Conservation (phyloP, 768 basidiomycete species). For the Boletus reticuloceps region DNA sequence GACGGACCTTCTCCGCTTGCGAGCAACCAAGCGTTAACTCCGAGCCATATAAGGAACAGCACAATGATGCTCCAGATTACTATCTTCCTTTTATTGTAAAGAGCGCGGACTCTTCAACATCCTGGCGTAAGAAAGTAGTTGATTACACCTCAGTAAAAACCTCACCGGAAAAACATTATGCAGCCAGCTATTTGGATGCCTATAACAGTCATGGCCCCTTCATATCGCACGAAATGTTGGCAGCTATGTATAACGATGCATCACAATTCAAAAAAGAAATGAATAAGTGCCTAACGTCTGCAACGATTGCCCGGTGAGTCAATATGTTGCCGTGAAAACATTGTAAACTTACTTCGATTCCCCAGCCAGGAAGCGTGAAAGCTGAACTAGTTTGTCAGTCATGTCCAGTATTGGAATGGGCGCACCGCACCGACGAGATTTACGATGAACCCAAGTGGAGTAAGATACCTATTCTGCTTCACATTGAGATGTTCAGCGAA, state of each 20-base stretch:
- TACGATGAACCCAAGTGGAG: slow-evolving; percentile 59
- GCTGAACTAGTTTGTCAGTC: slow-evolving; percentile 8
- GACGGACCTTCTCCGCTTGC: slow-evolving; percentile 46
- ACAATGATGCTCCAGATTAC: slow-evolving; percentile 9
- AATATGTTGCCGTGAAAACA: neutral
- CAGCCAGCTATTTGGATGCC: slow-evolving; percentile 38
- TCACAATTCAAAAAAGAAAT: neutral
- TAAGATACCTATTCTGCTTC: slow-evolving; percentile 60
- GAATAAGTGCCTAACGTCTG: slow-evolving; percentile 11
- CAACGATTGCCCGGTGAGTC: neutral
- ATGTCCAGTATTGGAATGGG: neutral
- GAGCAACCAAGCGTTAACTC: slow-evolving; percentile 54
- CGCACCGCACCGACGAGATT: slow-evolving; percentile 40
- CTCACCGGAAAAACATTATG: slow-evolving; percentile 47
- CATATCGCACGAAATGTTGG: slow-evolving; percentile 46
- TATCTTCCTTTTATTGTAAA: slow-evolving; percentile 8
- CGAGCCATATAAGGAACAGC: slow-evolving; percentile 44
- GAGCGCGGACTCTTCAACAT: slow-evolving; percentile 13
- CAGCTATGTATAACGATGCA: slow-evolving; percentile 34
- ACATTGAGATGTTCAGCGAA: neutral
- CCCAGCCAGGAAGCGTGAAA: slow-evolving; percentile 15
- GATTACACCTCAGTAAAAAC: neutral
- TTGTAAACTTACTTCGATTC: slow-evolving; percentile 5
- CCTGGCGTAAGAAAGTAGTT: neutral
- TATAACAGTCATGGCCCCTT: slow-evolving; percentile 44